phyloP scores from a whole-genome alignment of 2,329 filamentous ascomycete species.

The Leptographium galeiforme region DNA sequence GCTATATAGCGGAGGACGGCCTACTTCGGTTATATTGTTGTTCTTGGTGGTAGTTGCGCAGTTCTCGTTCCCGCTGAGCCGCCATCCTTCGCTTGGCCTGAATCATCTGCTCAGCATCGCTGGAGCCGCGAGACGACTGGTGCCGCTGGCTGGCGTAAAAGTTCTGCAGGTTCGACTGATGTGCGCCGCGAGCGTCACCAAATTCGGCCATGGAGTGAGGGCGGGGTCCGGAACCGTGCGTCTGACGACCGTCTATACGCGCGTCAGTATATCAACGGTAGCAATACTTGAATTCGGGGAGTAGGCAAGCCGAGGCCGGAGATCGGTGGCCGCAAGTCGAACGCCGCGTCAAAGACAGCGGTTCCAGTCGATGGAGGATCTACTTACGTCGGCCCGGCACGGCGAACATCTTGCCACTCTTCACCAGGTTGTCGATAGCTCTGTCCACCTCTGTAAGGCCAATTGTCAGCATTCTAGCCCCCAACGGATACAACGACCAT shows the following conservation, averaged over 20 bases:
- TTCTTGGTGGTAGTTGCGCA: constrained; percentile 99
- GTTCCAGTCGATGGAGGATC: constrained; percentile 30
- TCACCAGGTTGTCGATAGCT: constrained; percentile 87
- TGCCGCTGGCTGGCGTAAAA: constrained; percentile 93
- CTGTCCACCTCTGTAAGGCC: constrained; percentile 70
- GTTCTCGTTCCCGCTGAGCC: constrained; percentile 94
- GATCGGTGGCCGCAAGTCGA: constrained; percentile 6
- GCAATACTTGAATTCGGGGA: not conserved
- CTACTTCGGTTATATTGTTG: constrained; percentile 99
- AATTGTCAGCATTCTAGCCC: not conserved
- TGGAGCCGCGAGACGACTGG: constrained; percentile 67
- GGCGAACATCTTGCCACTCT: constrained; percentile 88
- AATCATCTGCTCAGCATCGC: constrained; percentile 95
- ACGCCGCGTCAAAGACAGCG: too few relatives aligned
- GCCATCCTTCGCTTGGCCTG: constrained; percentile 99
- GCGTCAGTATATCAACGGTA: not conserved
- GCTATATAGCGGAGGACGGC: constrained; percentile 64
- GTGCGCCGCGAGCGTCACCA: constrained; percentile 54
- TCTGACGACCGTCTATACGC: constrained; percentile 54
- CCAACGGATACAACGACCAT: too few relatives aligned
- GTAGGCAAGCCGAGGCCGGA: not conserved
- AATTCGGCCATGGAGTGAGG: constrained; percentile 80
- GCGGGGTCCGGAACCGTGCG: constrained; percentile 49
- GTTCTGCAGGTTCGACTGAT: constrained; percentile 74
- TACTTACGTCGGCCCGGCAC: constrained; percentile 64